Conservation (phyloP, 2,329 filamentous ascomycete species). For the Hyphodiscus sp. region DNA sequence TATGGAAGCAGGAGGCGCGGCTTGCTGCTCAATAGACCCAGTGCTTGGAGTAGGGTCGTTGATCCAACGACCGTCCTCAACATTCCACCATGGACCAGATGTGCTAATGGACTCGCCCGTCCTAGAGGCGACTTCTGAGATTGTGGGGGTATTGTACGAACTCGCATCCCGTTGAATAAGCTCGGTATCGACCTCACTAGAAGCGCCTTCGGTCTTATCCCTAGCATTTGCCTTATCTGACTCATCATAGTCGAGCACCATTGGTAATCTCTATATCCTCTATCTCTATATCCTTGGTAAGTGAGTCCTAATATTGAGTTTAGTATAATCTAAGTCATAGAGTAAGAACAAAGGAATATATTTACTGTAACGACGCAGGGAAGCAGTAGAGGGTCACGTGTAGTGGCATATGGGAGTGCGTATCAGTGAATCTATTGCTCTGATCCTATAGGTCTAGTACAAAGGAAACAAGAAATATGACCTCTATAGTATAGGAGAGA, state of each 20-base stretch:
- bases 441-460: too few relatives aligned
- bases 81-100: constrained; percentile 9
- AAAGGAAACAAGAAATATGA: too few relatives aligned
- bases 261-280: too few relatives aligned
- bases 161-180: constrained; percentile 10
- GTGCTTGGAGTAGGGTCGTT: constrained; percentile 4
- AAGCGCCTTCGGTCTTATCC: constrained; percentile 2
- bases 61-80: constrained; percentile 11
- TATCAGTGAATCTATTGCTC: too few relatives aligned
- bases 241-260: constrained; percentile 11
- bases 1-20: constrained; percentile 14
- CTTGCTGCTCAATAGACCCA: constrained; percentile 10
- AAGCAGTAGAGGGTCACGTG: too few relatives aligned
- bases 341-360: too few relatives aligned
- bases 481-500: too few relatives aligned
- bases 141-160: constrained; percentile 6
- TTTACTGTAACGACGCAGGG: too few relatives aligned
- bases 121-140: constrained; percentile 11
- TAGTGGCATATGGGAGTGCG: too few relatives aligned
- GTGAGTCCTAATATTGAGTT: too few relatives aligned
- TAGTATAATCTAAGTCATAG: too few relatives aligned
- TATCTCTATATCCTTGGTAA: too few relatives aligned
- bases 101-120: constrained; percentile 10
- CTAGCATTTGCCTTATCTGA: constrained; percentile 6
- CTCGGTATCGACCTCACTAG: constrained; percentile 9